Evolutionary conservation across 2,329 filamentous ascomycete genomes (phyloP), one percentile per base, ranked within the genome.

Genomic region (Pseudopyricularia javanii): DNA sequence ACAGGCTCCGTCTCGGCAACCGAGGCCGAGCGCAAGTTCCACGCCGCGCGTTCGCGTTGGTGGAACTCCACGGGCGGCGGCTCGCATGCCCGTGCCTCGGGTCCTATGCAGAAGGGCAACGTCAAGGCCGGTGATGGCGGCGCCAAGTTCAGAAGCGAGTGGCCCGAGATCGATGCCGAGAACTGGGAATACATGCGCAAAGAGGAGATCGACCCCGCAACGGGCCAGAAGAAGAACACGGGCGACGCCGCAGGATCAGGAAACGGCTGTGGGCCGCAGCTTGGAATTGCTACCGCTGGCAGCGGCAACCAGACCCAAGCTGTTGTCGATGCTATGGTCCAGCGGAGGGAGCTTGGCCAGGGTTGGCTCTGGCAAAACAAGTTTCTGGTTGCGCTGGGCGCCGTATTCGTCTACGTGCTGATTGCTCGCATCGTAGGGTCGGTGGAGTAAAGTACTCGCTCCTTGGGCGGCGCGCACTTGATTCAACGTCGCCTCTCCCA

Each of bases 51-150:
- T 56, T 88, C 88, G 15, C 76, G 88, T 53, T 98, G 93, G 93
- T 97, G 91, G 91, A 98, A 98, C 70, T 88, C 84, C 33, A 97
- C 91, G 0, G 91, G 91, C 40, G 90, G 89, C 51, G 91, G 91
- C 7, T 86, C 85, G 3, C 79, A 84, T 56, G 64, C 69, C 15
- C 82, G 77, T 56, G 66, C 71, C 22, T 75, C 70, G 47, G 65
- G 74, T 53, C 66, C 71, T 3, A 71, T 72, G 1, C 71, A 72
- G 54, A 88, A 84, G 65, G 88, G 88, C 9, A 88, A 94, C 57
- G 83, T 96, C 63, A 94, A 91, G 68, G 86, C 86, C 3, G 93
- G 93, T 22, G 93, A 98, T 64, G 91, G 91, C 12, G 93, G 93
- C 3, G 81, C 85, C 61, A 95, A 94, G 70, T 98, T 98, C 67